These are phyloP conservation scores for Ogataea kodamae DNA, from an alignment of 805 yeast species.

Conservation along the genomic window DNA sequence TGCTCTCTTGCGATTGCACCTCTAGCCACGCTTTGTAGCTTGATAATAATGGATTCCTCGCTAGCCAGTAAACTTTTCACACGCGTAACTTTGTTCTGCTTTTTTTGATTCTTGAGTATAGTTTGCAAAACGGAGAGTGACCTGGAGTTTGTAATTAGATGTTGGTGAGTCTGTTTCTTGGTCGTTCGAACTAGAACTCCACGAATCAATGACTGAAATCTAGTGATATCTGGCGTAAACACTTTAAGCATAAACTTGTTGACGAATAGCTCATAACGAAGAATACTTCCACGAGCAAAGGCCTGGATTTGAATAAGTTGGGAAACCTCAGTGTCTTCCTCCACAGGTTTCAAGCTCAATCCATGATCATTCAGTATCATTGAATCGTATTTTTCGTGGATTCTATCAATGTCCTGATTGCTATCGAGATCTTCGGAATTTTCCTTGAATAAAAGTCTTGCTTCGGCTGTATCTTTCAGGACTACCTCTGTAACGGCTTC, in stretches of 20 bases:
- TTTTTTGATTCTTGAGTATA: slow-evolving; percentile 30
- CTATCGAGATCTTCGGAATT: slow-evolving; percentile 10
- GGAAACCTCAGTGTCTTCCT: slow-evolving; percentile 5
- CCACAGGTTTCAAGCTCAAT: slow-evolving; percentile 11
- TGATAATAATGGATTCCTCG: slow-evolving; percentile 22
- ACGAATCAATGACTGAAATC: slow-evolving; percentile 49
- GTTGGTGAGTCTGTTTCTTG: slow-evolving; percentile 21
- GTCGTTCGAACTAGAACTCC: slow-evolving; percentile 39
- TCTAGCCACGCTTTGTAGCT: slow-evolving; percentile 37
- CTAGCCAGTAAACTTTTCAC: slow-evolving; percentile 16
- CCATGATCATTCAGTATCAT: slow-evolving; percentile 24
- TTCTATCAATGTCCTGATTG: slow-evolving; percentile 26
- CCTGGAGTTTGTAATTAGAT: slow-evolving; percentile 20
- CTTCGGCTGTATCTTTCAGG: slow-evolving; percentile 20
- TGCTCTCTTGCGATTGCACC: slow-evolving; percentile 27
- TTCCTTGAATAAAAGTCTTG: slow-evolving; percentile 24
- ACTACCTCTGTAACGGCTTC: slow-evolving; percentile 1
- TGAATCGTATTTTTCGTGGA: slow-evolving; percentile 29
- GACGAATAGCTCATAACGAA: slow-evolving; percentile 62
- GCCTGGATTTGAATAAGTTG: slow-evolving; percentile 53
- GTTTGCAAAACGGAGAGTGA: slow-evolving; percentile 41
- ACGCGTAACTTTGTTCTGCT: slow-evolving; percentile 19
- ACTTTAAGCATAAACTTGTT: slow-evolving; percentile 58
- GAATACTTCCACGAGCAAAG: slow-evolving; percentile 62
- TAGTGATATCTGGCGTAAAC: slow-evolving; percentile 46